Conservation (phyloP, 2,329 filamentous ascomycete species). For the Aspergillus niger region DNA sequence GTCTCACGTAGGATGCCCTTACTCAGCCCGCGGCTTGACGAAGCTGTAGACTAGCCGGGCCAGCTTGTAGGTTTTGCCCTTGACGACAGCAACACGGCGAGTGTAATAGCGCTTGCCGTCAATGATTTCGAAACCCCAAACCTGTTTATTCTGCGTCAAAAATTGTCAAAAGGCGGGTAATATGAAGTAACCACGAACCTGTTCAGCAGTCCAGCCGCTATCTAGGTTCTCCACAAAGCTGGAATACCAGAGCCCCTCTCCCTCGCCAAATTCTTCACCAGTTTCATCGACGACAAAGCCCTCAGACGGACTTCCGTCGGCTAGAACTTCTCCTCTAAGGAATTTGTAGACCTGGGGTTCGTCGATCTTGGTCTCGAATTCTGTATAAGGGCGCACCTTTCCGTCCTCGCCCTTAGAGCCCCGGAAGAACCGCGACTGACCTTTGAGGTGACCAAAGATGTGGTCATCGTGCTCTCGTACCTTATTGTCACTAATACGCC, state of each 20-base stretch:
- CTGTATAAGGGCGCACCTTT: conserved; percentile 37
- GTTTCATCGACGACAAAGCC: conserved; percentile 61
- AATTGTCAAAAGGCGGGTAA: background rate
- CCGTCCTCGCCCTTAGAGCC: conserved; percentile 39
- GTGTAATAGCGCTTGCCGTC: conserved; percentile 46
- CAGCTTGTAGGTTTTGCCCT: conserved; percentile 38
- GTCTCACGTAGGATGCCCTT: background rate
- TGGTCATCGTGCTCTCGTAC: conserved; percentile 71
- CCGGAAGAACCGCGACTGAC: conserved; percentile 57
- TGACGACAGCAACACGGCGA: conserved; percentile 45
- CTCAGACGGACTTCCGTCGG: conserved; percentile 59
- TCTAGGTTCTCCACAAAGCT: conserved; percentile 52
- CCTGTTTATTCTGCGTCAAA: conserved; percentile 25
- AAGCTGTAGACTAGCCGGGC: conserved; percentile 47
- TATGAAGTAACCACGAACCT: conserved; percentile 39
- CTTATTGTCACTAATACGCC: conserved; percentile 58
- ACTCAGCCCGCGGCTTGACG: conserved; percentile 9
- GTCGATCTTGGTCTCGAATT: conserved; percentile 43
- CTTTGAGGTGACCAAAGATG: conserved; percentile 74
- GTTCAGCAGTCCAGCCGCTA: conserved; percentile 56
- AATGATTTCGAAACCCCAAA: conserved; percentile 51
- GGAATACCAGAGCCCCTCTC: conserved; percentile 51
- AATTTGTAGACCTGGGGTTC: conserved; percentile 43
- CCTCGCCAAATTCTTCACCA: conserved; percentile 46
- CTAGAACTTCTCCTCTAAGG: conserved; percentile 43